Evolutionary conservation across 1,139 yeast species (phyloP), one percentile per base, ranked within the genome.

Genomic region (Geotrichum reessii): DNA sequence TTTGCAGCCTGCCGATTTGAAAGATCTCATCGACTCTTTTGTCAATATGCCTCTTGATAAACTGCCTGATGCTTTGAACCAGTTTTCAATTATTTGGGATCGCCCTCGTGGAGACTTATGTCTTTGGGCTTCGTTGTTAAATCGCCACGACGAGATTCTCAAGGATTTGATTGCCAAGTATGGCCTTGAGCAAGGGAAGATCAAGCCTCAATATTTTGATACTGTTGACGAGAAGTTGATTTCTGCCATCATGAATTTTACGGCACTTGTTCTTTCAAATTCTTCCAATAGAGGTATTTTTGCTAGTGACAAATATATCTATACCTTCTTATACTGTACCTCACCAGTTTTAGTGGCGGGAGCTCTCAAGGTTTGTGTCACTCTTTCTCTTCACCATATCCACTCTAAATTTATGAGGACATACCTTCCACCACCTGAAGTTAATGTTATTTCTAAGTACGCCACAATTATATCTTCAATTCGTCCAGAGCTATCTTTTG

Each of bases 41-140:
- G 69, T 72, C 40, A 62, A 65, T 4, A 69, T 76, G 58, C 69
- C 74, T 2, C 62, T 66, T n/a, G 64, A 64, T 11, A 73, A 73
- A 52, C 74, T 81, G 56, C 74, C 78, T 0, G 57, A 58, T 5
- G 65, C 64, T 47, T 69, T 80, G 50, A 60, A 61, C 7, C 65
- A 63, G 14, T 72, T 78, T 61, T 64, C 61, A 8, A 61, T 58
- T 55, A 46, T 61, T 40, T 86, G 93, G 92, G 81, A 82, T 62
- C 76, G 86, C 51, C 87, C 92, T 2, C 77, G 84, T 61, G 91
- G 90, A 31, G 92, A 88, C 64, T 72, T 92, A 51, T 80, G 81
- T 64, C 86, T 85, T 62, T 92, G 96, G 95, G 80, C 88, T 22
- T 80, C 86, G 0, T 82, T 89, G 1, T 75, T 92, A 64, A 87